A percentile compares a stretch with the other conserved stretches of the same genome.
Evolutionary conservation across 495 filamentous ascomycete genomes (phyloP).

Genomic region (Tuber melanosporum): DNA sequence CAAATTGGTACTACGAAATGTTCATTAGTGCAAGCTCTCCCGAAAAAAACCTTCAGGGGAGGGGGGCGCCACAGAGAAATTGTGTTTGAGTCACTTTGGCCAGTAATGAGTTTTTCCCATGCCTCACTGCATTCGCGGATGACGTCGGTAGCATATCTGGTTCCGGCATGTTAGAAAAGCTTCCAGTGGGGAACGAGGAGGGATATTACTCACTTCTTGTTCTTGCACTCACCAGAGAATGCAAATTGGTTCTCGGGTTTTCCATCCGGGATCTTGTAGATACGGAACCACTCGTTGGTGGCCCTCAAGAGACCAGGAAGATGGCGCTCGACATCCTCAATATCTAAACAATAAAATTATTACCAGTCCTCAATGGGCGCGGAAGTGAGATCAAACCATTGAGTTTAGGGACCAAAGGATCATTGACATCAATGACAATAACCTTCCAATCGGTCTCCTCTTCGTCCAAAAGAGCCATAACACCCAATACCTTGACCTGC

Average conservation of each 20-base stretch:
- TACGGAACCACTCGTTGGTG: slow-evolving; percentile 99
- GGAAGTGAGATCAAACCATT: slow-evolving; percentile 47
- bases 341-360: slow-evolving; percentile 50
- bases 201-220: slow-evolving; percentile 64
- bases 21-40: slow-evolving; percentile 40
- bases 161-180: slow-evolving; percentile 9
- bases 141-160: slow-evolving; percentile 76
- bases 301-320: slow-evolving; percentile 92
- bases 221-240: slow-evolving; percentile 99
- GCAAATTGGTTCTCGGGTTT: slow-evolving; percentile 99
- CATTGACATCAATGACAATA: slow-evolving; percentile 97
- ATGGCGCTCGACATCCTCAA: slow-evolving; percentile 98
- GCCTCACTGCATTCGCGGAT: slow-evolving; percentile 93
- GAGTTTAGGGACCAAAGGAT: slow-evolving; percentile 90
- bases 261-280: slow-evolving; percentile 99
- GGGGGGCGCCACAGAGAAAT: slow-evolving; percentile 71
- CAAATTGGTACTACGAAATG: slow-evolving; percentile 61
- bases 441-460: slow-evolving; percentile 99
- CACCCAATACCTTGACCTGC: slow-evolving; percentile 98
- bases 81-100: slow-evolving; percentile 68
- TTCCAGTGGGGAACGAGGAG: not conserved
- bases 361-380: not conserved
- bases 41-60: not conserved
- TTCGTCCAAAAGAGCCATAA: slow-evolving; percentile 98
- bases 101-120: slow-evolving; percentile 90